Conservation (phyloP, 2,329 filamentous ascomycete species). For the Microthyrium microscopicum region DNA sequence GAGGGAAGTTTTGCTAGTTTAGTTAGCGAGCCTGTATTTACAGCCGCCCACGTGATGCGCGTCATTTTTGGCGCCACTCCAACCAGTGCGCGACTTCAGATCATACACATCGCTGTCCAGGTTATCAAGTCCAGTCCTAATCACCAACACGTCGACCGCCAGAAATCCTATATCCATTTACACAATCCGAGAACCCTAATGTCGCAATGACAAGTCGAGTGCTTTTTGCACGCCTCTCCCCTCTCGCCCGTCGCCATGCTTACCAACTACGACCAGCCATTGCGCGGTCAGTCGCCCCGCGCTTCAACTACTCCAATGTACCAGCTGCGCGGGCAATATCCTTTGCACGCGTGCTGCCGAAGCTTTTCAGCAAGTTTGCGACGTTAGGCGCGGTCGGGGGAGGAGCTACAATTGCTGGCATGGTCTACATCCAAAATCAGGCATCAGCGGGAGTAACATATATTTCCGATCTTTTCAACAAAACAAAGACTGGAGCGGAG, state of each 20-base stretch:
- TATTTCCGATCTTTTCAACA: slow-evolving; percentile 57
- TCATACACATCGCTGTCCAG: no score
- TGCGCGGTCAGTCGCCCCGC: slow-evolving; percentile 36
- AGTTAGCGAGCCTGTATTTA: no score
- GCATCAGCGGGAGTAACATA: slow-evolving; percentile 68
- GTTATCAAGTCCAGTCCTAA: no score
- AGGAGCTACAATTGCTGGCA: slow-evolving; percentile 66
- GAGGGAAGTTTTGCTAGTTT: no score
- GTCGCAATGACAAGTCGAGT: slow-evolving; percentile 53
- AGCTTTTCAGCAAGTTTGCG: slow-evolving; percentile 76
- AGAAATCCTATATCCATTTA: no score
- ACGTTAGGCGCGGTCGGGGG: slow-evolving; percentile 84
- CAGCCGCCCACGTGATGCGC: no score
- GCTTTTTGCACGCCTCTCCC: slow-evolving; percentile 55
- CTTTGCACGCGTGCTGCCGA: slow-evolving; percentile 47
- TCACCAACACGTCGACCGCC: no score
- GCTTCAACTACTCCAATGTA: slow-evolving; percentile 63
- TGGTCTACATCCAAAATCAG: slow-evolving; percentile 93
- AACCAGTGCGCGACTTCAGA: no score
- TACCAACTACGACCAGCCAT: slow-evolving; percentile 26
- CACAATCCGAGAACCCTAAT: no score
- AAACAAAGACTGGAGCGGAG: slow-evolving; percentile 53
- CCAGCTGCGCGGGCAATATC: slow-evolving; percentile 46
- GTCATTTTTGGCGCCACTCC: no score
- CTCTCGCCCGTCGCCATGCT: slow-evolving; percentile 45